phyloP scores from a whole-genome alignment of 169 alveolate species.

The Plasmodium inui region DNA sequence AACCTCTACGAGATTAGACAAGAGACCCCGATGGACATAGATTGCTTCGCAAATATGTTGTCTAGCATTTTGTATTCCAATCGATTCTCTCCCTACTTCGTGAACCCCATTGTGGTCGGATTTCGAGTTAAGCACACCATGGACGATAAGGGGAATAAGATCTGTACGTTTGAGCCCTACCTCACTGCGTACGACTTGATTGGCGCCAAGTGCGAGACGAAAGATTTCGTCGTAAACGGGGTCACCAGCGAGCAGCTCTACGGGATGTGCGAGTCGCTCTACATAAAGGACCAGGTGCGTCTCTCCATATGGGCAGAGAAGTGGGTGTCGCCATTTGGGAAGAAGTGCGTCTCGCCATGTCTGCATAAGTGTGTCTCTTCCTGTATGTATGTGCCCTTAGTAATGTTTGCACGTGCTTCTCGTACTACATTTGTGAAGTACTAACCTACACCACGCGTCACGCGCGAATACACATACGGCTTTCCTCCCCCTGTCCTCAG shows the following conservation, averaged over 20 bases:
- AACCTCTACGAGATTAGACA: conserved; percentile 91
- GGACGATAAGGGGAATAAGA: conserved; percentile 82
- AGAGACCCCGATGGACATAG: conserved; percentile 91
- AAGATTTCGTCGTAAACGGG: conserved; percentile 95
- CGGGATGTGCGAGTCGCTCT: conserved; percentile 97
- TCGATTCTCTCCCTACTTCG: conserved; percentile 94
- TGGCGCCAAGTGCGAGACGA: conserved; percentile 90
- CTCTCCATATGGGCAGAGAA: too few species aligned
- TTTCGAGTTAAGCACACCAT: conserved; percentile 63
- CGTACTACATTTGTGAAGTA: background rate
- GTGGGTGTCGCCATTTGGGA: too few species aligned
- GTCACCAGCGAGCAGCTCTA: conserved; percentile 95
- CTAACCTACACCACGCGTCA: background rate
- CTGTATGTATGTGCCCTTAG: background rate
- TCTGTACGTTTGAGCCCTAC: conserved; percentile 84
- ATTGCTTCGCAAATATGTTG: conserved; percentile 91
- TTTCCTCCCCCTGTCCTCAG: conserved; percentile 33
- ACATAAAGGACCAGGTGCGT: conserved; percentile 91
- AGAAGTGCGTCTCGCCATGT: conserved; percentile 83
- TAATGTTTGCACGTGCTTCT: background rate
- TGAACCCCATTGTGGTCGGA: conserved; percentile 94
- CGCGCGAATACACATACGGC: background rate
- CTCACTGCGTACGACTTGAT: conserved; percentile 92
- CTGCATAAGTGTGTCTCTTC: background rate
- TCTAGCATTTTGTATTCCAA: conserved; percentile 91